A percentile compares a stretch with the other conserved stretches of the same genome.
These are phyloP conservation scores for Atractiella rhizophila DNA, from an alignment of 768 basidiomycete species.

Conservation along the genomic window DNA sequence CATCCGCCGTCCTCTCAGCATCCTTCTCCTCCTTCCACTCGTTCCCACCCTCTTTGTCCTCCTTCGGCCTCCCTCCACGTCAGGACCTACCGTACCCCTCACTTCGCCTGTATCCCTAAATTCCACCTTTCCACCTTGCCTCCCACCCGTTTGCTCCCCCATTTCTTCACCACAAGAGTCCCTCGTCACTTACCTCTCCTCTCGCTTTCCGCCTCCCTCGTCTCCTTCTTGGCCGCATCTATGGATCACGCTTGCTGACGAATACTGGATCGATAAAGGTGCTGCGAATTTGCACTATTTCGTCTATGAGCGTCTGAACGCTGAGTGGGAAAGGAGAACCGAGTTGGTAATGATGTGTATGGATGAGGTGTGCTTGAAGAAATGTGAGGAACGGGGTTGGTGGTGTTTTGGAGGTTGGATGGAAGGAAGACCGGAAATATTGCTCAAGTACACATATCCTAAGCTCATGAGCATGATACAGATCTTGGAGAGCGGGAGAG, in stretches of 20 bases:
- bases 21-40: too few species aligned
- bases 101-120: too few species aligned
- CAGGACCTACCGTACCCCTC: too few species aligned
- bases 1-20: too few species aligned
- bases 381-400: constrained; percentile 1
- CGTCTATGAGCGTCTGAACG: constrained; percentile 2
- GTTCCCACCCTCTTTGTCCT: too few species aligned
- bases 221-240: background rate
- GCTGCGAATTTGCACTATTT: constrained; percentile 3
- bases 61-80: too few species aligned
- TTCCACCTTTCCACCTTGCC: too few species aligned
- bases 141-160: too few species aligned
- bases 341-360: constrained; percentile 5
- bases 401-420: constrained; percentile 6
- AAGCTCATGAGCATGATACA: too few species aligned
- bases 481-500: too few species aligned
- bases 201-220: constrained; percentile 1
- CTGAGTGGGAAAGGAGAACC: constrained; percentile 5
- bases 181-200: constrained; percentile 5
- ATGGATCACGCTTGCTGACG: constrained; percentile 7
- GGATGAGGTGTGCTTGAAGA: constrained; percentile 5
- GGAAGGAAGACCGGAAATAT: constrained; percentile 1
- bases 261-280: background rate
- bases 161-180: too few species aligned
- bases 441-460: too few species aligned